Evolutionary conservation across 2,329 filamentous ascomycete genomes (phyloP), one percentile per base, ranked within the genome.

Genomic region (Pseudogymnoascus sp.): DNA sequence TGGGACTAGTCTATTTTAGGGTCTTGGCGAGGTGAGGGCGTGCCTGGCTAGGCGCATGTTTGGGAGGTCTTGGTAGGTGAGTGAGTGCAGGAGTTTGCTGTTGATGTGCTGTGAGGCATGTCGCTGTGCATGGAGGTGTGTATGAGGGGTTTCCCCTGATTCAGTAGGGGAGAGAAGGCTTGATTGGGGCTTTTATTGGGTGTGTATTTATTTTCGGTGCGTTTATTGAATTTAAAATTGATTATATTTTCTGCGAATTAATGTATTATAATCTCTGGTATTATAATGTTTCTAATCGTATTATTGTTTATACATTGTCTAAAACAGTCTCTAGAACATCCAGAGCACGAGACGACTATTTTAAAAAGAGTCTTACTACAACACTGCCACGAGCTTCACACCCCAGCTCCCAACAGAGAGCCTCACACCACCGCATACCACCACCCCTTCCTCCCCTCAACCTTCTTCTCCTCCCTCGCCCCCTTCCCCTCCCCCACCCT

Each of bases 401-500:
- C 37, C 4, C 37, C 37, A 40, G 5, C 37, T 18, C 9, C 36
- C 4, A 18, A n/a, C n/a, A 3, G 36, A 39, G 36, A 35, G 36
- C 18, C 15, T 40, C 39, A 40, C 18, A 5, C 10, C 10, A 36
- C 12, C 35, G 4, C 9, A 4, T 12, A 39, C 40, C 40, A 45
- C 39, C 39, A 45, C 2, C 40, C 7, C 18, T 1, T 5, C 21
- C 25, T 42, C 7, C 9, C 3, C 5, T 5, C n/a, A 12, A 4
- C 3, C 39, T 42, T 25, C 39, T 27, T 15, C 2, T 40, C 58
- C 10, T 10, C 18, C 58, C 18, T 7, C 33, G 3, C 25, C 13
- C 9, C 13, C 21, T 29, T 25, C 18, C 2, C 40, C 6, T 58
- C 42, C 52, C 21, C 52, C 18, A 4, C 36, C 29, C 68, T 71